Base-by-base conservation (phyloP, 306 rosid genomes). In the Mimosa pudica region DNA sequence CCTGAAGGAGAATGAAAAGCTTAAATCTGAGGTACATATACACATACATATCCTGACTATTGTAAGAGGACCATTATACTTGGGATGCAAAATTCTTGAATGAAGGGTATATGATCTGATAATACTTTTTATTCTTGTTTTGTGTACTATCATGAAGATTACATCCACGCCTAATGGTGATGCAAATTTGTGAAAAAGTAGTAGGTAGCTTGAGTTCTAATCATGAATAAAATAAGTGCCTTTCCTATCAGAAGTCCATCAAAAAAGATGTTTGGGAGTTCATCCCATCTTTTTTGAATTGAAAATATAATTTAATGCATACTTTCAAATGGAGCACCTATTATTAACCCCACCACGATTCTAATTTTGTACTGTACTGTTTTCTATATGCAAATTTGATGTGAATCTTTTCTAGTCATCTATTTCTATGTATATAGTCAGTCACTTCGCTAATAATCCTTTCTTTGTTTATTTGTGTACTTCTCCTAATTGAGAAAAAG, bases 1-100 rank as follows among this genome's bases (percentile, higher is more conserved):
- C 79, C 73, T 64, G 72, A 90, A 90, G 86, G 98, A 95, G 83
- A 91, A 95, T 87, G 96, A 92, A 61, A 93, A 87, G 77, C 97
- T 95, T 80, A 93, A 93, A 85, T 84, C 93, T 44, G 92, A 93
- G 98, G 99, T 95, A 92, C 14, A 74, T 70, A 17, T 73, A 30
- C 17, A 35, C 81, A 55, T 13, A 10, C 7, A 33, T 12, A 35
- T 5, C 24, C 70, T 46, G 13, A 13, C 70, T 64, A 35, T 64
- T 14, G 36, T 82, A 76, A 75, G 80, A 14, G 44, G 8, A 33
- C 47, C 62, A 24, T 32, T 58, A 60, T 52, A 24, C 61, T 67
- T 74, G 61, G 75, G 52, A 70, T 60, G 81, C 73, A 45, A 49
- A 70, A 20, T 58, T 18, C 33, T 18, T 58, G 33, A 10, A 6